These are phyloP conservation scores for Phytophthora pistaciae DNA, from an alignment of 352 stramenopile species.

Conservation along the genomic window DNA sequence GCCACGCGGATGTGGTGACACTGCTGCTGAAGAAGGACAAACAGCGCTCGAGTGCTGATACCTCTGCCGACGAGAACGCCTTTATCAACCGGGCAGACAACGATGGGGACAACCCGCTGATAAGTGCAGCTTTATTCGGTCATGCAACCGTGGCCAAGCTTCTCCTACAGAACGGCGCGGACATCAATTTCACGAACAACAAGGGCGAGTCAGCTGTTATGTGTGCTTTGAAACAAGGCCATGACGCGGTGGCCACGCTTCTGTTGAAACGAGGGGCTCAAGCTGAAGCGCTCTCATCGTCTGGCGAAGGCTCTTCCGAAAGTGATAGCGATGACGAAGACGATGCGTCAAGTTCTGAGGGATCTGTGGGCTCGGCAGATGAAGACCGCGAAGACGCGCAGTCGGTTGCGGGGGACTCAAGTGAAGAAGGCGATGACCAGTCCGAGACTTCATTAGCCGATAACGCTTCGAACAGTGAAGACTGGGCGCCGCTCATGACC, in stretches of 20 bases:
- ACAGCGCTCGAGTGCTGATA: neutral
- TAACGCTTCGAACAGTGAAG: neutral
- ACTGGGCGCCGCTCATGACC: neutral
- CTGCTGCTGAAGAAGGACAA: neutral
- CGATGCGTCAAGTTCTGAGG: neutral
- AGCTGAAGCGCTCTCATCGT: neutral
- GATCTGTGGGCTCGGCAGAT: neutral
- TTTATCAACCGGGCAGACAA: neutral
- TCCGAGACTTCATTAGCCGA: no score
- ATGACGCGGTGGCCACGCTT: neutral
- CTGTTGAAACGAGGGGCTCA: neutral
- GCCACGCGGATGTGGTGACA: neutral
- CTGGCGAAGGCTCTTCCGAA: neutral
- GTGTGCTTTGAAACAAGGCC: neutral
- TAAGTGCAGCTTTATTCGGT: neutral
- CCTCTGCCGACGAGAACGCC: neutral
- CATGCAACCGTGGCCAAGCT: neutral
- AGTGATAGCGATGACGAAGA: neutral
- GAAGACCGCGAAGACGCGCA: neutral
- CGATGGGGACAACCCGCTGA: neutral
- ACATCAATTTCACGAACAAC: neutral
- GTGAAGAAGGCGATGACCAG: no score
- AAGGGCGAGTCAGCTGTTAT: neutral
- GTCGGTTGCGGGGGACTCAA: neutral
- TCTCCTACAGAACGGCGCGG: neutral